Percentiles rank a stretch among this genome's conserved stretches.
phyloP scores from a whole-genome alignment of 2,329 filamentous ascomycete genomes.

The Alternaria brassicicola region DNA sequence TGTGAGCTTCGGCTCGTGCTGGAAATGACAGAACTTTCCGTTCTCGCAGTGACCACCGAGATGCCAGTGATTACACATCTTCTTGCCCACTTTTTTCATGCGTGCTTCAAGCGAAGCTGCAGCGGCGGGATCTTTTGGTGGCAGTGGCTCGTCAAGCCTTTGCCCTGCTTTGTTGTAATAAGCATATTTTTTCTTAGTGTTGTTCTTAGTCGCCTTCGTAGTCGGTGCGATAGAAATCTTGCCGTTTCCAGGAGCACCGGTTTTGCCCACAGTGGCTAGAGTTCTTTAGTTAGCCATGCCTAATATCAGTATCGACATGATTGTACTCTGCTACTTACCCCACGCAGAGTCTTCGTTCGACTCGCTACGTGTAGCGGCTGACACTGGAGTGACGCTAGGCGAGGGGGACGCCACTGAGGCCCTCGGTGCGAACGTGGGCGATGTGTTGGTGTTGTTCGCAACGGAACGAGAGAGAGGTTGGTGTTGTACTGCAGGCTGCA shows the following conservation, averaged over 20 bases:
- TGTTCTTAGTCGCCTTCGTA: constrained; percentile 20
- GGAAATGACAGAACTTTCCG: constrained; percentile 52
- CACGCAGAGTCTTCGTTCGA: constrained; percentile 28
- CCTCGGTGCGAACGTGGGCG: constrained; percentile 20
- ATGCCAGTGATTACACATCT: constrained; percentile 47
- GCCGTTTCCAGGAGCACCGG: constrained; percentile 31
- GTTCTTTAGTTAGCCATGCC: constrained; percentile 22
- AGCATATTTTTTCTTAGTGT: constrained; percentile 45
- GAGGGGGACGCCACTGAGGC: constrained; percentile 19
- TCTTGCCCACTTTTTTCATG: constrained; percentile 39
- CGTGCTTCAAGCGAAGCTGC: constrained; percentile 36
- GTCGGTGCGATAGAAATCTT: constrained; percentile 48
- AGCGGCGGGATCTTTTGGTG: constrained; percentile 35
- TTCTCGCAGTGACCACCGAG: constrained; percentile 48
- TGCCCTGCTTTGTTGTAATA: constrained; percentile 52
- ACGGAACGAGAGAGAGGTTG: constrained; percentile 22
- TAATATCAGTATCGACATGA: background rate
- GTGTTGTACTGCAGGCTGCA: constrained; percentile 18
- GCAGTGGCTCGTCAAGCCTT: constrained; percentile 51
- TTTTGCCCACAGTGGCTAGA: constrained; percentile 53
- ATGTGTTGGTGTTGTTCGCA: constrained; percentile 21
- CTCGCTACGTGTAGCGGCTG: constrained; percentile 14
- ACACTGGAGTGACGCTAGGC: constrained; percentile 30
- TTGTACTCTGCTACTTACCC: constrained; percentile 13
- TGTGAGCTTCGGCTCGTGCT: constrained; percentile 50